Percentiles rank a stretch among this genome's conserved stretches.
Evolutionary conservation across 371 early-diverging fungal genomes (phyloP).

Genomic region (Lichtheimia corymbifera): DNA sequence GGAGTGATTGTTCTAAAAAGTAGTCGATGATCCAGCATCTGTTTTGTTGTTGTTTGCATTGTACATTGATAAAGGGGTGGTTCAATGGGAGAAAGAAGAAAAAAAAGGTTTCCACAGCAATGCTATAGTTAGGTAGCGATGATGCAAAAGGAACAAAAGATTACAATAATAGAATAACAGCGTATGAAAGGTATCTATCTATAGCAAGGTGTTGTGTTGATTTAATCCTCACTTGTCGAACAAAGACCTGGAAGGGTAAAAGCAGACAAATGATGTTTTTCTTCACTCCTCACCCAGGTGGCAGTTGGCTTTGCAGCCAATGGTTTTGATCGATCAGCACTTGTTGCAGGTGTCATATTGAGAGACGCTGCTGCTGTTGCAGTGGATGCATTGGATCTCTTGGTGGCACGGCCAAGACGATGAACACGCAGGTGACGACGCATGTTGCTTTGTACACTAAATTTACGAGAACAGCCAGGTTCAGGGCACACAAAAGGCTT

Average conservation of each 20-base stretch:
- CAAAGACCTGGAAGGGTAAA: slow-evolving; percentile 3
- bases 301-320: slow-evolving; percentile 7
- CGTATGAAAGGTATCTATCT: background rate
- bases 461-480: slow-evolving; percentile 55
- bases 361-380: slow-evolving; percentile 2
- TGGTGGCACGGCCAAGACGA: slow-evolving; percentile 22
- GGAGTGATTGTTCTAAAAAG: background rate
- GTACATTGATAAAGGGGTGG: no score
- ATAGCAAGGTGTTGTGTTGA: no score
- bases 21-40: slow-evolving; percentile 11
- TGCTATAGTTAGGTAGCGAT: background rate
- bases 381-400: slow-evolving; percentile 8
- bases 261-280: slow-evolving; percentile 5
- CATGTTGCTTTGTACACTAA: slow-evolving; percentile 65
- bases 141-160: background rate
- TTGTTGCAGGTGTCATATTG: slow-evolving; percentile 7
- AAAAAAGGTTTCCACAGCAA: background rate
- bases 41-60: background rate
- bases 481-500: slow-evolving; percentile 59
- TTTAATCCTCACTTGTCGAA: background rate
- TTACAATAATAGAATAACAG: background rate
- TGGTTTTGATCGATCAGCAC: slow-evolving; percentile 7
- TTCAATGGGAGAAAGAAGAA: background rate
- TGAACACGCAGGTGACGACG: slow-evolving; percentile 53
- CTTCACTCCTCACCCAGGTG: background rate